Conservation (phyloP, 108 stramenopile species). For the Cylindrotheca fusiformis region DNA sequence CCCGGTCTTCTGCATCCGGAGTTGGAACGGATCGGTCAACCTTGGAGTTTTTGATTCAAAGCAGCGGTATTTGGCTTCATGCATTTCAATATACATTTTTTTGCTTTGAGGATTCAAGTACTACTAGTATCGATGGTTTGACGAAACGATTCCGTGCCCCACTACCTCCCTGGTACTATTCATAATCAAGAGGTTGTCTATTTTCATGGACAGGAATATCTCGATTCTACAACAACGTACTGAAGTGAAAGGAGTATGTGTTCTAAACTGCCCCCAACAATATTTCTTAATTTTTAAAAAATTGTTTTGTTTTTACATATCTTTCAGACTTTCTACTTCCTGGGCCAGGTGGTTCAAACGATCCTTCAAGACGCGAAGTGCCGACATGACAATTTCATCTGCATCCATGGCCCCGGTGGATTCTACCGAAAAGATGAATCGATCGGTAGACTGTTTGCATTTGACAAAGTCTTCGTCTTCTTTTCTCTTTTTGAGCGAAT, state of each 20-base stretch:
- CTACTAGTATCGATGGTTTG: no score
- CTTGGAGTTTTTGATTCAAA: slow-evolving; percentile 71
- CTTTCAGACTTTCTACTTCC: slow-evolving; percentile 86
- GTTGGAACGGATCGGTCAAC: slow-evolving; percentile 34
- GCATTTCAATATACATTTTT: slow-evolving; percentile 65
- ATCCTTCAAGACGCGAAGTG: slow-evolving; percentile 75
- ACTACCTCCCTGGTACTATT: no score
- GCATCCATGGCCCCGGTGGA: slow-evolving; percentile 88
- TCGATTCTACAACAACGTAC: no score
- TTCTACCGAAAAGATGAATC: slow-evolving; percentile 88
- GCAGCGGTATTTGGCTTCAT: slow-evolving; percentile 84
- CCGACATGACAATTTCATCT: slow-evolving; percentile 76
- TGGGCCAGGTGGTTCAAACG: slow-evolving; percentile 73
- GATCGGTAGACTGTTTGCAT: slow-evolving; percentile 61
- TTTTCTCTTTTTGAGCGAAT: slow-evolving; percentile 74
- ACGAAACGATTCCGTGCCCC: no score
- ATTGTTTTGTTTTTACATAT: slow-evolving; percentile 41
- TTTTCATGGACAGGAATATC: no score
- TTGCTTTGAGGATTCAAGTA: no score
- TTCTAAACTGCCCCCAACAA: no score
- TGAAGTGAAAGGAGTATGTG: no score
- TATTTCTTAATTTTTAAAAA: no score
- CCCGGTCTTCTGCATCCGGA: slow-evolving; percentile 43
- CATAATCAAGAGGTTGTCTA: no score
- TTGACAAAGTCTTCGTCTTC: slow-evolving; percentile 86